Evolutionary conservation across 768 basidiomycete genomes (phyloP).

Genomic region (Pisolithus marmoratus): DNA sequence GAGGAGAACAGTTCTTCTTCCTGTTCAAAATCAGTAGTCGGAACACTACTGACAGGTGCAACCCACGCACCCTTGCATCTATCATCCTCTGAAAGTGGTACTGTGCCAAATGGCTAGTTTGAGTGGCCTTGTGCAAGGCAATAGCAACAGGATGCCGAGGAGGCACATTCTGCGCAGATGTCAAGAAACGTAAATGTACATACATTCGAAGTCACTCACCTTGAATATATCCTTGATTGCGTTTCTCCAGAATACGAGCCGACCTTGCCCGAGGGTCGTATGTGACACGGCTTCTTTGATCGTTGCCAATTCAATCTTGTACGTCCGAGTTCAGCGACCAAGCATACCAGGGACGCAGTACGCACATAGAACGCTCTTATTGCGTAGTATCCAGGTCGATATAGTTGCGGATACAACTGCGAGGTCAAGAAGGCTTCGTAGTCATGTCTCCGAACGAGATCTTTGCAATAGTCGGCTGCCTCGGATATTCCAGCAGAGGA

Average conservation of each 20-base stretch:
- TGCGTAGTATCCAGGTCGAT: conserved; percentile 67
- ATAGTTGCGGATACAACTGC: conserved; percentile 63
- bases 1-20: conserved; percentile 61
- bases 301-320: conserved; percentile 69
- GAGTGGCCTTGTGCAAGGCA: conserved; percentile 56
- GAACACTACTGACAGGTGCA: conserved; percentile 1
- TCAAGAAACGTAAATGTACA: conserved; percentile 7
- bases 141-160: conserved; percentile 78
- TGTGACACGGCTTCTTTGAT: conserved; percentile 75
- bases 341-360: conserved; percentile 10
- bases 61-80: conserved; percentile 61
- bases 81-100: conserved; percentile 82
- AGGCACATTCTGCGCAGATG: conserved; percentile 53
- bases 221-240: conserved; percentile 62
- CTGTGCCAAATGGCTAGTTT: conserved; percentile 45
- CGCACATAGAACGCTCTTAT: conserved; percentile 80
- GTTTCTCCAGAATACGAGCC: conserved; percentile 86
- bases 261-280: conserved; percentile 69
- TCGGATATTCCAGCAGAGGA: conserved; percentile 25
- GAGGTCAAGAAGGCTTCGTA: conserved; percentile 73
- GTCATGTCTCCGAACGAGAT: conserved; percentile 72
- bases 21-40: conserved; percentile 33
- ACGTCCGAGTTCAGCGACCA: conserved; percentile 6
- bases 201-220: conserved; percentile 35
- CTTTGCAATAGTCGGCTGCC: conserved; percentile 60